Evolutionary conservation across 306 rosid genomes (phyloP).

Genomic region (Erythrophleum fordii): DNA sequence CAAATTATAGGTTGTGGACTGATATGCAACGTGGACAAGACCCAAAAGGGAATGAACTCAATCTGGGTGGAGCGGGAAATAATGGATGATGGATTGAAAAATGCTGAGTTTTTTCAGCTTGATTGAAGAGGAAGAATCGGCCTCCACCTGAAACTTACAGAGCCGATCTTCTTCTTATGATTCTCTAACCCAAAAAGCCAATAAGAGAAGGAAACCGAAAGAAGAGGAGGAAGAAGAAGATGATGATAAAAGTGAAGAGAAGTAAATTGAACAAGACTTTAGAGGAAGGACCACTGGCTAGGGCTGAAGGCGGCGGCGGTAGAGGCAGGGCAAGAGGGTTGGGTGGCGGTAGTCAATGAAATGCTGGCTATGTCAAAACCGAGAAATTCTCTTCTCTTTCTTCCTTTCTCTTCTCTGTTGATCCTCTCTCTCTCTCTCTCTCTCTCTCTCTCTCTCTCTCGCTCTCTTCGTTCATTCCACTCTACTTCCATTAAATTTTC

Average conservation of each 20-base stretch:
- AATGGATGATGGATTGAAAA: slow-evolving; percentile 16
- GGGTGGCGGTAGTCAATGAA: slow-evolving; percentile 46
- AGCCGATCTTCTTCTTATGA: background rate
- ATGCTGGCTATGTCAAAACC: slow-evolving; percentile 53
- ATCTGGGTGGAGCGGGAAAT: slow-evolving; percentile 28
- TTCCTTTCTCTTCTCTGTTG: background rate
- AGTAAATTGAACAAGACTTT: background rate
- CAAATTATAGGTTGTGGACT: background rate
- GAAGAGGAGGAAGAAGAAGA: background rate
- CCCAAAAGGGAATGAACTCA: slow-evolving; percentile 24
- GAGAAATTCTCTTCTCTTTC: slow-evolving; percentile 1
- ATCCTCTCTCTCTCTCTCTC: background rate
- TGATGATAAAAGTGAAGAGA: background rate
- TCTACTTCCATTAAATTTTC: slow-evolving; percentile 4
- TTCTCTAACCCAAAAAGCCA: slow-evolving; percentile 19
- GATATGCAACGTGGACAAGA: slow-evolving; percentile 31
- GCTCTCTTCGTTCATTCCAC: slow-evolving; percentile 30
- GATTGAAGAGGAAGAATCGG: background rate
- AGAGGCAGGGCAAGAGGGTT: slow-evolving; percentile 10
- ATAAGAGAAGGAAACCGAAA: background rate
- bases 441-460: background rate
- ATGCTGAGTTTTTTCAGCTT: background rate
- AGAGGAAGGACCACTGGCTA: background rate
- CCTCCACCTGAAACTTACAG: slow-evolving; percentile 31
- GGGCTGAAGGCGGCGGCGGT: slow-evolving; percentile 40